A percentile compares a stretch with the other conserved stretches of the same genome.
Conservation (phyloP, 2,329 filamentous ascomycete genomes). For the Colletotrichum neosansevieriae region DNA sequence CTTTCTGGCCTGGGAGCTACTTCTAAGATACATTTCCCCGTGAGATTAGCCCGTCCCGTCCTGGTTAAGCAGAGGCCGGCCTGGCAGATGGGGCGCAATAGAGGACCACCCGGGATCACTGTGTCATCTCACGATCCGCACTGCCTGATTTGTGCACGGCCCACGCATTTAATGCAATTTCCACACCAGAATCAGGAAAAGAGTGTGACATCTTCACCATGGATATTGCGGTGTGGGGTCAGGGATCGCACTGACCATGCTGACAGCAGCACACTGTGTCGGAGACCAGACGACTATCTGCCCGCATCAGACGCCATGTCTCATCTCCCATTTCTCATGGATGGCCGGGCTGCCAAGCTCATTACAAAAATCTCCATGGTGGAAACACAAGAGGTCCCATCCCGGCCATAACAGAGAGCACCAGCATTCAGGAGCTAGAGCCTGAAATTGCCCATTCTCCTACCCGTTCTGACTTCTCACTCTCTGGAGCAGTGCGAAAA, state of each 20-base stretch:
- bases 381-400: conserved; percentile 36
- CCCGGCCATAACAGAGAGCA: conserved; percentile 28
- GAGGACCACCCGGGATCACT: conserved; percentile 40
- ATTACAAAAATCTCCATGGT: conserved; percentile 40
- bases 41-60: conserved; percentile 56
- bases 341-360: conserved; percentile 35
- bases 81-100: conserved; percentile 47
- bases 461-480: neutral
- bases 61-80: conserved; percentile 38
- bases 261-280: conserved; percentile 24
- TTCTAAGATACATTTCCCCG: conserved; percentile 48
- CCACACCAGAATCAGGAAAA: conserved; percentile 1
- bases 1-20: conserved; percentile 21
- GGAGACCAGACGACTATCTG: conserved; percentile 37
- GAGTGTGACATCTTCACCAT: conserved; percentile 19
- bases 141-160: conserved; percentile 12
- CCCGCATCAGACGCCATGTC: conserved; percentile 39
- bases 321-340: conserved; percentile 38
- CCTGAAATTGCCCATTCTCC: conserved; percentile 24
- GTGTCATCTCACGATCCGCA: neutral
- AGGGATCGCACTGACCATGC: conserved; percentile 7
- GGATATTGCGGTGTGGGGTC: conserved; percentile 4
- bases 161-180: conserved; percentile 28
- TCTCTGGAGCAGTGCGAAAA: neutral
- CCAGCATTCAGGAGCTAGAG: conserved; percentile 25